Base-by-base conservation (phyloP, 768 basidiomycete species). In the Amanita pallidorosea region DNA sequence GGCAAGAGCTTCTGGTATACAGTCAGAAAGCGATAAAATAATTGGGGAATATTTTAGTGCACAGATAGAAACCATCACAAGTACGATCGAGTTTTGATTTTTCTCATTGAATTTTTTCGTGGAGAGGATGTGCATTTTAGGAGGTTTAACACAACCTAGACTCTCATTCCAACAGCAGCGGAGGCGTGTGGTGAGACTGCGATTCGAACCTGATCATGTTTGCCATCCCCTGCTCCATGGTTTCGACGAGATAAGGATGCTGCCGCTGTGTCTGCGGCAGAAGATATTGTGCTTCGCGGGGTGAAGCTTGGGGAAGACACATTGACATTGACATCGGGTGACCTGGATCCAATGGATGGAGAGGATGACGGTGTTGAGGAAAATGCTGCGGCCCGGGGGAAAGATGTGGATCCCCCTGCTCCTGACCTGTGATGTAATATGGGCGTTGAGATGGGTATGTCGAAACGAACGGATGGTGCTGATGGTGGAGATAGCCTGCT, bases 81-180 rank as follows among this genome's bases (percentile, higher is more conserved):
- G 29, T 29, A 29, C 15, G 18, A 37, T 20, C 18, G 18, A 17
- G 15, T 35, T 31, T 43, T 43, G 12, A 43, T 3, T 17, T 12
- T 45, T 31, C 29, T 8, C 29, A 3, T 17, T 20, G 12, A 41
- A 2, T 20, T 41, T 41, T 41, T 38, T 38, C 6, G n/a, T 38
- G 17, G 37, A 38, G 40, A 22, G 20, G 9, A 37, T 13, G 18
- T 38, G 37, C n/a, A n/a, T n/a, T n/a, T n/a, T n/a, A n/a, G n/a
- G n/a, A n/a, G 11, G 12, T 13, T n/a, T 48, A 17, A 35, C 17
- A 25, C 20, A 20, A 15, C n/a, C 25, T 49, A 49, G 5, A 68
- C 74, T 56, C 70, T 74, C 73, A 76, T 71, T 70, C 74, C 74
- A 68, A 72, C 60, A 57, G 68, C 64, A 70, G 70, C 59, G 67